phyloP scores from a whole-genome alignment of 306 rosid genomes.

The Sechiopsis laciniata region DNA sequence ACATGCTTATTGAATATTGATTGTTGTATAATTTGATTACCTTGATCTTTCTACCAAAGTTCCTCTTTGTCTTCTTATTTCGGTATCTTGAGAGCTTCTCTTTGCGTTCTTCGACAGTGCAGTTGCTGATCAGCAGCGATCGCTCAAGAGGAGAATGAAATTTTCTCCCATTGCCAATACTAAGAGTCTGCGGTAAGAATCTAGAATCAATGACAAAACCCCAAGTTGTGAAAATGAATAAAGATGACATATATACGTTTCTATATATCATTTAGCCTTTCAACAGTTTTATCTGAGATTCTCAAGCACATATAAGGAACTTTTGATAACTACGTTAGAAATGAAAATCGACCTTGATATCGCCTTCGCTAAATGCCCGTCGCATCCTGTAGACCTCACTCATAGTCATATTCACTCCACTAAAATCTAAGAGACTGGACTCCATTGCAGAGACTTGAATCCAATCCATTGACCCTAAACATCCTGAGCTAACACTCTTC shows the following conservation, averaged over 20 bases:
- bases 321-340: not conserved
- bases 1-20: not conserved
- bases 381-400: constrained; percentile 70
- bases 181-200: constrained; percentile 68
- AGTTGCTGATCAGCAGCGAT: constrained; percentile 40
- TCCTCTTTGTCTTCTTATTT: constrained; percentile 83
- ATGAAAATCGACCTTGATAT: constrained; percentile 63
- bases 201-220: constrained; percentile 40
- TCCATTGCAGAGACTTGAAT: constrained; percentile 47
- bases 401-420: constrained; percentile 61
- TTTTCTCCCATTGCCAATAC: constrained; percentile 41
- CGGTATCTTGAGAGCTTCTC: constrained; percentile 94
- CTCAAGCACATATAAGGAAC: not conserved
- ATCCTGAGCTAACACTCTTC: constrained; percentile 64
- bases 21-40: constrained; percentile 32
- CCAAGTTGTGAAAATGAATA: constrained; percentile 35
- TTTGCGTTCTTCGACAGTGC: constrained; percentile 67
- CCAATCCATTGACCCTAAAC: constrained; percentile 83
- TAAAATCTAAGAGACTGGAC: constrained; percentile 55
- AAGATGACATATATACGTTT: constrained; percentile 25
- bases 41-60: constrained; percentile 97
- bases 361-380: constrained; percentile 86
- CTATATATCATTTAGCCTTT: not conserved
- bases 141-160: constrained; percentile 56
- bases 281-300: not conserved